Base-by-base conservation (phyloP, 306 rosid genomes). In the Sechiopsis laciniata region DNA sequence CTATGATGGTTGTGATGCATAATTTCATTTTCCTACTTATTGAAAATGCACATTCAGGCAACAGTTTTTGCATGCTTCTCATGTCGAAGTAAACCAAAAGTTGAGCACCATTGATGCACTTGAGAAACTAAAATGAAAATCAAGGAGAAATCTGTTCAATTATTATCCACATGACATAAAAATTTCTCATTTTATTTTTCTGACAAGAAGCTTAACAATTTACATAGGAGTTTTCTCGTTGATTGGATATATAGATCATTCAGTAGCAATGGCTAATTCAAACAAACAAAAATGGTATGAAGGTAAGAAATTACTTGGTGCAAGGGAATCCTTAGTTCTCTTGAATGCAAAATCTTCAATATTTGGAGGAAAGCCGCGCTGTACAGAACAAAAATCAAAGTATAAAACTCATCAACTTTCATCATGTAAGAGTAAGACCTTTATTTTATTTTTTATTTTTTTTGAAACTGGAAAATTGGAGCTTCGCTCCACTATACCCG, bases 261-360 rank as follows among this genome's bases (percentile, higher is more conserved):
- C 57, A 69, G 35, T 69, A 14, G 35, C 20, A 51, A 51, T 7
- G 13, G 24, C 74, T 10, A 66, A 45, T 45, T 11, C 45, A 22
- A 20, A 53, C 55, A 62, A 12, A 29, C 17, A 13, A 56, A 35
- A 53, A 26, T 7, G 54, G 22, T 37, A 26, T 40, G 19, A 55
- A 74, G 50, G 78, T 42, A 46, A n/a, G 35, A 70, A 52, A 84
- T 78, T 76, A 88, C 96, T 68, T 46, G 73, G 58, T 52, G 55
- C 68, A 72, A 77, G 71, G 85, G 82, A 76, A 46, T 75, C 84
- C 16, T 61, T 74, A 73, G 55, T 71, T 78, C 77, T 75, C 73
- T 67, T 71, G 82, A 75, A 83, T 2, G 91, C 84, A 68, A 81
- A 85, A 46, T 85, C 97, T 77, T 84, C 89, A 75, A 93, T 90